Conservation (phyloP, 441 rosid species). For the Gossypium gossypioides region DNA sequence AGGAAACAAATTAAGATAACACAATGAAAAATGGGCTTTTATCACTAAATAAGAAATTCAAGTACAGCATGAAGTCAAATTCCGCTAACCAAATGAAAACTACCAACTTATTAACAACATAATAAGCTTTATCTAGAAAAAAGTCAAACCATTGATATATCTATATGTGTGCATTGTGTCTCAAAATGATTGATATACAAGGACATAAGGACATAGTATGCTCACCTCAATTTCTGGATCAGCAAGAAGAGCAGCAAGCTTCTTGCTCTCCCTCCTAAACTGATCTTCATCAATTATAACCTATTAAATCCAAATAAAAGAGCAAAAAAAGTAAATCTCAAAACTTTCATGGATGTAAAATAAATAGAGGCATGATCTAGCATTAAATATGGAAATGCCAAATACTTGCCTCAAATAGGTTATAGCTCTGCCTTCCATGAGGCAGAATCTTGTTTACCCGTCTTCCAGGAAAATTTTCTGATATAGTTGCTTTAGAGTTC, state of each 20-base stretch:
- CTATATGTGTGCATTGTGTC: neutral
- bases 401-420: conserved; percentile 65
- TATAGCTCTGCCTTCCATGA: conserved; percentile 66
- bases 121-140: neutral
- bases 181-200: neutral
- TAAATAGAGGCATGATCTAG: conserved; percentile 2
- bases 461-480: conserved; percentile 77
- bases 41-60: neutral
- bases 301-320: conserved; percentile 22
- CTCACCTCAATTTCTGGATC: conserved; percentile 96
- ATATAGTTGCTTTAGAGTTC: conserved; percentile 56
- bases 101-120: neutral
- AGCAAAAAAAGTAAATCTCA: conserved; percentile 4
- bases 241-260: conserved; percentile 78
- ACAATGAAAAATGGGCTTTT: neutral
- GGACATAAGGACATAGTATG: conserved; percentile 11
- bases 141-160: neutral
- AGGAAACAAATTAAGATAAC: neutral
- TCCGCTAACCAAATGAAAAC: neutral
- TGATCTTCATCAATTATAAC: conserved; percentile 65
- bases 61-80: neutral
- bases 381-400: conserved; percentile 13
- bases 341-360: conserved; percentile 14
- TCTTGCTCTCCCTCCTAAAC: conserved; percentile 62
- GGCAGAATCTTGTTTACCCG: conserved; percentile 80